Conservation (phyloP, 768 basidiomycete genomes). For the Cytidiella melzeri region DNA sequence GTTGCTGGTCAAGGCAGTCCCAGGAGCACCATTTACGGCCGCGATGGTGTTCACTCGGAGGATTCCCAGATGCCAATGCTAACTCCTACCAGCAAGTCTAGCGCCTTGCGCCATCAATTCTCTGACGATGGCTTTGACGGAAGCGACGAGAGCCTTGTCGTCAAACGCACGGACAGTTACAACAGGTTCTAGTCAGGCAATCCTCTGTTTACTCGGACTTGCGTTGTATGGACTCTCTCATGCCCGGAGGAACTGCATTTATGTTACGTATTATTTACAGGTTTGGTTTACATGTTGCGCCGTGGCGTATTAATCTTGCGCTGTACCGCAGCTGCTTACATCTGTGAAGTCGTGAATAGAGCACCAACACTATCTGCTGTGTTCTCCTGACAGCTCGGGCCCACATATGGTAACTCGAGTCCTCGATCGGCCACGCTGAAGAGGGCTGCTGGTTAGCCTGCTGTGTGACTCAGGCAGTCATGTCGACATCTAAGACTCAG, state of each 20-base stretch:
- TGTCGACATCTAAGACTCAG: too few relatives aligned
- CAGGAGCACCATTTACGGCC: constrained; percentile 44
- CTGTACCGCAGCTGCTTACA: background rate
- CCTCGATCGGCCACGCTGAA: too few relatives aligned
- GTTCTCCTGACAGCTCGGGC: too few relatives aligned
- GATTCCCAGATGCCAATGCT: constrained; percentile 53
- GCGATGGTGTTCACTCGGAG: constrained; percentile 40
- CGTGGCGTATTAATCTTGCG: too few relatives aligned
- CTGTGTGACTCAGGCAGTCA: too few relatives aligned
- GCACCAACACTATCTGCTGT: too few relatives aligned
- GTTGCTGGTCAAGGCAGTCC: constrained; percentile 28
- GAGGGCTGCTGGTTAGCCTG: too few relatives aligned
- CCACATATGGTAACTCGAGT: too few relatives aligned
- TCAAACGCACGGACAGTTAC: constrained; percentile 25
- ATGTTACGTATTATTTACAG: background rate
- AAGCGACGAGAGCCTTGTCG: constrained; percentile 41
- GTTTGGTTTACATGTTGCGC: background rate
- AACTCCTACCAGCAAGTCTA: constrained; percentile 35
- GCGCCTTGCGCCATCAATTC: constrained; percentile 47
- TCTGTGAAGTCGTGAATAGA: background rate
- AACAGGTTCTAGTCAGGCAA: constrained; percentile 13
- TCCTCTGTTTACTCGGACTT: background rate
- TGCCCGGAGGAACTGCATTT: background rate
- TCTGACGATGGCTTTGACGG: constrained; percentile 45
- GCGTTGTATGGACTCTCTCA: background rate